phyloP scores from a whole-genome alignment of 306 rosid genomes.

The Dalbergia oliveri region DNA sequence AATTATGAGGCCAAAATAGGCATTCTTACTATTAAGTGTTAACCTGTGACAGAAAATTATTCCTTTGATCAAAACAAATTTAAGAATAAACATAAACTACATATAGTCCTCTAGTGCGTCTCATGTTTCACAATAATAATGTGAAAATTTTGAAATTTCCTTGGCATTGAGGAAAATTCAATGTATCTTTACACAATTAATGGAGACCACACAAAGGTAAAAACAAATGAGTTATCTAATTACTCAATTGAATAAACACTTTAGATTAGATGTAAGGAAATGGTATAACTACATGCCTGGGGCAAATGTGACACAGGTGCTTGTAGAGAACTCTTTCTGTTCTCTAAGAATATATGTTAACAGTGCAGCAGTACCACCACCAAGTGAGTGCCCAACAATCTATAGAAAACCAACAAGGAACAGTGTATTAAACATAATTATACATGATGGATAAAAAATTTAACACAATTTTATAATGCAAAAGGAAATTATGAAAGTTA shows the following conservation, averaged over 20 bases:
- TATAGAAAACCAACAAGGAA: conserved; percentile 46
- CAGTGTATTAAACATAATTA: conserved; percentile 25
- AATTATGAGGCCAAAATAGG: conserved; percentile 26
- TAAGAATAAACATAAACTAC: conserved; percentile 13
- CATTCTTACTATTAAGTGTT: conserved; percentile 1
- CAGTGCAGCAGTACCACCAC: conserved; percentile 98
- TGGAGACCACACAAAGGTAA: conserved; percentile 20
- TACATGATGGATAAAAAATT: neutral
- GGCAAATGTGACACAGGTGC: conserved; percentile 86
- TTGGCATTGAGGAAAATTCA: conserved; percentile 8
- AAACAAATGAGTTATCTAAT: neutral
- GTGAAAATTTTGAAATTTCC: conserved; percentile 28
- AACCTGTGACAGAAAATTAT: conserved; percentile 4
- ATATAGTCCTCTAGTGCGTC: neutral
- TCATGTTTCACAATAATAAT: conserved; percentile 20
- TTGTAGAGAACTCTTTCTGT: conserved; percentile 77
- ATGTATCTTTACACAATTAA: conserved; percentile 1
- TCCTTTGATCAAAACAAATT: conserved; percentile 17
- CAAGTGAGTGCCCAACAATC: conserved; percentile 98
- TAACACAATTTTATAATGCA: conserved; percentile 5
- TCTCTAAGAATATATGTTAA: conserved; percentile 92
- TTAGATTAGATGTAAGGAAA: neutral
- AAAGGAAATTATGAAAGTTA: conserved; percentile 15
- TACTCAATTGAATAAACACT: neutral
- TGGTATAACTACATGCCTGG: conserved; percentile 71